Percentiles rank a stretch among this genome's conserved stretches.
Conservation (phyloP, 495 filamentous ascomycete species). For the Annulohypoxylon moriforme region DNA sequence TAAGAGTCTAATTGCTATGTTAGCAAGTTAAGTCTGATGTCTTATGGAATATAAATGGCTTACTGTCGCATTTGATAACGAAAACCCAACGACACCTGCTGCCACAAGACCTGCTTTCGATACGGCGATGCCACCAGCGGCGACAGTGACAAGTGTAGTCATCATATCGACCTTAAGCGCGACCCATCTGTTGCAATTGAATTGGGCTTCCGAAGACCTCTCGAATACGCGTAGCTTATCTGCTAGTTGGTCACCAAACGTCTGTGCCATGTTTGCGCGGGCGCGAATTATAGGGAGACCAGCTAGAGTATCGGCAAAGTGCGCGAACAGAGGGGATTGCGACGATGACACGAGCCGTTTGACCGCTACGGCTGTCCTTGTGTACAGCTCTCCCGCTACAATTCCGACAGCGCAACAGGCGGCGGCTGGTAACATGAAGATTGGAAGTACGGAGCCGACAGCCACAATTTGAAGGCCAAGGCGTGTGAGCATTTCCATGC, state of each 20-base stretch:
- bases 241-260: constrained; percentile 57
- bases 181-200: constrained; percentile 65
- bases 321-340: constrained; percentile 62
- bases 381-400: constrained; percentile 62
- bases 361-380: constrained; percentile 58
- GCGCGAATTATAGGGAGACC: constrained; percentile 62
- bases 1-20: constrained; percentile 47
- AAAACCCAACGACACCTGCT: constrained; percentile 62
- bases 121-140: constrained; percentile 60
- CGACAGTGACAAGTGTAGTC: constrained; percentile 58
- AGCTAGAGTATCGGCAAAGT: constrained; percentile 62
- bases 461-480: constrained; percentile 58
- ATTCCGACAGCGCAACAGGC: constrained; percentile 56
- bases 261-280: constrained; percentile 56
- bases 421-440: constrained; percentile 60
- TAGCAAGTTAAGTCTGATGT: constrained; percentile 14
- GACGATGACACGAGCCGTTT: constrained; percentile 58
- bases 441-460: constrained; percentile 61
- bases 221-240: constrained; percentile 54
- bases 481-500: constrained; percentile 53
- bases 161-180: constrained; percentile 61
- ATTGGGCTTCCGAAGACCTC: constrained; percentile 56
- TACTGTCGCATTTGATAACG: constrained; percentile 60
- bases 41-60: background rate
- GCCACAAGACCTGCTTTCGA: constrained; percentile 54